Percentiles rank a stretch among this genome's conserved stretches.
Conservation (phyloP, 2,329 filamentous ascomycete genomes). For the Fusarium odoratissimum region DNA sequence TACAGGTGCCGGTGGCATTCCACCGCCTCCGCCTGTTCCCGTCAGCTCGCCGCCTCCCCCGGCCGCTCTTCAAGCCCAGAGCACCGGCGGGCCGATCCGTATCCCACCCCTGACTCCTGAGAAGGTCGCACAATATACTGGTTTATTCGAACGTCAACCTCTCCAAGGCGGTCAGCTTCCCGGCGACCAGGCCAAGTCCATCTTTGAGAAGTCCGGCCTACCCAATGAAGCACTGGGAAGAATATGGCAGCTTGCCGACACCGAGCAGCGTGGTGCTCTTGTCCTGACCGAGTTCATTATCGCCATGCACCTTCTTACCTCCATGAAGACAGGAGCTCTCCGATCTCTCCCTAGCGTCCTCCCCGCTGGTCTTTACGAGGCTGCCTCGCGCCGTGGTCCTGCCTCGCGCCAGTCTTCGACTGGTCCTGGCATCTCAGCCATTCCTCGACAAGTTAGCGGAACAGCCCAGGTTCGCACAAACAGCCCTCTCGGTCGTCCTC, state of each 20-base stretch:
- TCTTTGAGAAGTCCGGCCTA: slow-evolving; percentile 92
- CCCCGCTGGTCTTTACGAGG: slow-evolving; percentile 89
- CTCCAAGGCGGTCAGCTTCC: slow-evolving; percentile 77
- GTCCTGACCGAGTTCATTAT: slow-evolving; percentile 95
- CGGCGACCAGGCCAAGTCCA: slow-evolving; percentile 88
- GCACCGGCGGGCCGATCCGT: slow-evolving; percentile 77
- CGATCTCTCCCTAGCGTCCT: slow-evolving; percentile 82
- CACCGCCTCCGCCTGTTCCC: slow-evolving; percentile 55
- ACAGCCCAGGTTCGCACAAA: slow-evolving; percentile 71
- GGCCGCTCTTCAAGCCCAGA: slow-evolving; percentile 65
- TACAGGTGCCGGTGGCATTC: slow-evolving; percentile 49
- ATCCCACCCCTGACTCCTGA: slow-evolving; percentile 90
- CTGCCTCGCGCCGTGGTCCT: slow-evolving; percentile 76
- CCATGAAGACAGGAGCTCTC: slow-evolving; percentile 85
- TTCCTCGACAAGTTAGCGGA: slow-evolving; percentile 87
- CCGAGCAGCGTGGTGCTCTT: slow-evolving; percentile 88
- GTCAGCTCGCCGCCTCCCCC: slow-evolving; percentile 59
- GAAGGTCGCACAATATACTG: slow-evolving; percentile 88
- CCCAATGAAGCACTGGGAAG: slow-evolving; percentile 91
- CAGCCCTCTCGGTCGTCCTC: slow-evolving; percentile 66
- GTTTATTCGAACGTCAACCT: slow-evolving; percentile 90
- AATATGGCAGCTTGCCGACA: slow-evolving; percentile 96
- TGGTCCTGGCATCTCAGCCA: slow-evolving; percentile 68
- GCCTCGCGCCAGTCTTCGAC: slow-evolving; percentile 62
- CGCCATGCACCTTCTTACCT: slow-evolving; percentile 96